These are phyloP conservation scores for Melampsora americana DNA, from an alignment of 1,284 basidiomycete species.

Conservation along the genomic window DNA sequence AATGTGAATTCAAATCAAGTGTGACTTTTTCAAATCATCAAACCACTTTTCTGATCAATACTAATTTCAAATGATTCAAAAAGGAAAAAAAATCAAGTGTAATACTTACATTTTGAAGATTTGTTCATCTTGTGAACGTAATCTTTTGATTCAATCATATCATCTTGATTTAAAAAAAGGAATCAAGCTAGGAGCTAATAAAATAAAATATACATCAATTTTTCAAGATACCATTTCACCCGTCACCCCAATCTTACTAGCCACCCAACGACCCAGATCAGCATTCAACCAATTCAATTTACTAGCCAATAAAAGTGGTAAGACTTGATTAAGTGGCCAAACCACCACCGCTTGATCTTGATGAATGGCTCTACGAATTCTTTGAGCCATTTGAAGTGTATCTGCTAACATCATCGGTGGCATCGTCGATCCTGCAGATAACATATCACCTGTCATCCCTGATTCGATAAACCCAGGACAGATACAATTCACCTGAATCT, in stretches of 20 bases:
- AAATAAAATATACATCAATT: neutral
- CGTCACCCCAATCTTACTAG: conserved; percentile 36
- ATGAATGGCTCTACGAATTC: conserved; percentile 29
- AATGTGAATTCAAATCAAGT: too few relatives aligned
- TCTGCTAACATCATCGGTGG: conserved; percentile 13
- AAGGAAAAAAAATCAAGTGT: too few relatives aligned
- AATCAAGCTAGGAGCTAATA: neutral
- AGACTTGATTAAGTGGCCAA: conserved; percentile 38
- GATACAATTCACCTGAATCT: conserved; percentile 31
- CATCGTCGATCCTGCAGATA: conserved; percentile 40
- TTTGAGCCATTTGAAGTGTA: conserved; percentile 24
- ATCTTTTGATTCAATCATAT: too few relatives aligned
- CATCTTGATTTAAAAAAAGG: too few relatives aligned
- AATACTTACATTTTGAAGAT: too few relatives aligned
- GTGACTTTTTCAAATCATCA: too few relatives aligned
- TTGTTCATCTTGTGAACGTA: too few relatives aligned
- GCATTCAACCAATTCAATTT: conserved; percentile 37
- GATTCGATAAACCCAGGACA: conserved; percentile 43
- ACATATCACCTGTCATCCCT: conserved; percentile 29
- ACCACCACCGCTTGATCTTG: conserved; percentile 17
- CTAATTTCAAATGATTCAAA: too few relatives aligned
- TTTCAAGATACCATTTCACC: conserved; percentile 39
- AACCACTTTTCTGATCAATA: too few relatives aligned
- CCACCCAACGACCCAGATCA: conserved; percentile 31
- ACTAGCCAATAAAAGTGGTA: conserved; percentile 18